Base-by-base conservation (phyloP, 169 alveolate genomes). In the Plasmodium knowlesi region DNA sequence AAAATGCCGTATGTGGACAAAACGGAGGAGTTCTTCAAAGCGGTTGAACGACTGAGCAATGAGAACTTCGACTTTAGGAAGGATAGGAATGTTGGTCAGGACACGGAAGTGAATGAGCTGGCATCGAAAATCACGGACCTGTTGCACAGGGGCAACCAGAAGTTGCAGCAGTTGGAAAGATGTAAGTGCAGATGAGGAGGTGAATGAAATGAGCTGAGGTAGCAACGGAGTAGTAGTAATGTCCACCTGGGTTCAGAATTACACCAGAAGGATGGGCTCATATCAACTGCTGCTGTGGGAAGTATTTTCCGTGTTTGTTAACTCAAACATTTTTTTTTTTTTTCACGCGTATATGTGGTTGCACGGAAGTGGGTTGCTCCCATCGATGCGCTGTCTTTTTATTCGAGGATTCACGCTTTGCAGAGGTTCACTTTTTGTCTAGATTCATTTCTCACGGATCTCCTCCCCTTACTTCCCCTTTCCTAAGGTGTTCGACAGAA, bases 71-170 rank as follows among this genome's bases (percentile, higher is more conserved):
- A 85, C n/a, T 46, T 85, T n/a, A 30, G 84, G 80, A 85, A 85
- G 80, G 79, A 37, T 19, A 43, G 93, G 79, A 74, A 43, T 53
- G 79, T 76, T 10, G 22, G 80, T 1, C 93, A 85, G 74, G 96
- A 95, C 34, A 95, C 96, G 3, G 93, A 95, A 41, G 94, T 95
- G 28, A 85, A 92, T 22, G 84, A 92, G 70, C 41, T 84, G 22
- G 96, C 96, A 3, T 95, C 96, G 9, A 95, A 95, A 83, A 84
- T 95, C 14, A 92, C 96, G 43, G 95, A 95, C 67, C 92, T 82
- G 53, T 71, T 95, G 84, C 94, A 92, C 61, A 74, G 94, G 57
- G 94, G 96, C 57, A 82, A 93, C 82, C 84, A 92, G 34, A 95
- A 95, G 57, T 76, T 95, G 25, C 94, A 95, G 25, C 92, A 95